These are phyloP conservation scores for Thyridium curvatum DNA, from an alignment of 2,329 filamentous ascomycete genomes.

Conservation along the genomic window DNA sequence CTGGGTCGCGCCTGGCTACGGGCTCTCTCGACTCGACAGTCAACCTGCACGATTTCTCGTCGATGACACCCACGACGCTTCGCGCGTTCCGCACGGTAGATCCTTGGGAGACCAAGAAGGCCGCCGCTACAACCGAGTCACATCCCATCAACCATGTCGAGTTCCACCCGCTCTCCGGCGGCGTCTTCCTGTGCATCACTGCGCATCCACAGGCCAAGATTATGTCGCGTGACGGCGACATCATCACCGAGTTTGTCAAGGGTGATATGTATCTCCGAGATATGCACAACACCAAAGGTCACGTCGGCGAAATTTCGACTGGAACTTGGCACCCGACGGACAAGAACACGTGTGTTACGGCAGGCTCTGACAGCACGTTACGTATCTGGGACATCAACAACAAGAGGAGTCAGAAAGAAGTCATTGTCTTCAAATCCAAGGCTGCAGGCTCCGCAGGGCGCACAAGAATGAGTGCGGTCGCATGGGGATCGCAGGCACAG, in stretches of 20 bases:
- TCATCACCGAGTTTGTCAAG: conserved; percentile 84
- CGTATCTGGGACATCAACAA: conserved; percentile 97
- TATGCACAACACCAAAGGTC: conserved; percentile 96
- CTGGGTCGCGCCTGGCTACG: conserved; percentile 80
- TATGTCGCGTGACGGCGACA: conserved; percentile 80
- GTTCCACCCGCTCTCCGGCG: conserved; percentile 78
- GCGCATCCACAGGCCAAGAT: conserved; percentile 88
- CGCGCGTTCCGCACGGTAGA: conserved; percentile 91
- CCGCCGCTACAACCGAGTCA: conserved; percentile 66
- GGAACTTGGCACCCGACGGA: conserved; percentile 89
- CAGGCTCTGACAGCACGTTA: conserved; percentile 89
- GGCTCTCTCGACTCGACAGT: conserved; percentile 86
- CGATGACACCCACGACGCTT: conserved; percentile 91
- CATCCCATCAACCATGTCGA: conserved; percentile 82
- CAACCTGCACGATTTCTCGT: conserved; percentile 91
- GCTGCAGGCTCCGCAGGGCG: conserved; percentile 83
- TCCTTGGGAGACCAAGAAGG: conserved; percentile 69
- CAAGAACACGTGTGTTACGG: conserved; percentile 79
- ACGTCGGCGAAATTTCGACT: conserved; percentile 84
- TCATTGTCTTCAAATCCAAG: conserved; percentile 93
- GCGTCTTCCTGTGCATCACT: conserved; percentile 77
- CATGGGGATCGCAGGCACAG: conserved; percentile 72
- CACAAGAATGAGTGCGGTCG: conserved; percentile 88
- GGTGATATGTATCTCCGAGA: conserved; percentile 98
- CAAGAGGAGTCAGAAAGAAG: conserved; percentile 81